These are phyloP conservation scores for Physcomitrellopsis africana DNA, from an alignment of 225 moss, liverwort and hornwort genomes.

Conservation along the genomic window DNA sequence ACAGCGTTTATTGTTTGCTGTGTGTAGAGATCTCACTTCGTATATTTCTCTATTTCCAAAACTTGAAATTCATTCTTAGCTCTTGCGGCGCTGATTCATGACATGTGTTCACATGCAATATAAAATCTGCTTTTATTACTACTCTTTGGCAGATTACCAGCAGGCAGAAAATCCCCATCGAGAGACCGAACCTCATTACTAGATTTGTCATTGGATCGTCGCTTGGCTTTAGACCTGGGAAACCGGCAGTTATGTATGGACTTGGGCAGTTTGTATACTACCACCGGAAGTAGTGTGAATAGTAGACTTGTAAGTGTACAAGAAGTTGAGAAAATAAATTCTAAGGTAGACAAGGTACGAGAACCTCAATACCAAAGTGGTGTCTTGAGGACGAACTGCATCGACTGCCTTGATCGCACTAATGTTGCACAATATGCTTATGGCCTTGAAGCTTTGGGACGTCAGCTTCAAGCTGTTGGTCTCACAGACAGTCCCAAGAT, in stretches of 20 bases:
- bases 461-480: constrained; percentile 87
- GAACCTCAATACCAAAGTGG: constrained; percentile 86
- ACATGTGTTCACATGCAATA: background rate
- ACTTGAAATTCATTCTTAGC: background rate
- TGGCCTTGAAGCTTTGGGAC: constrained; percentile 91
- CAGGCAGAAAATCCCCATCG: constrained; percentile 78
- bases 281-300: constrained; percentile 37
- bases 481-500: constrained; percentile 70
- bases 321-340: constrained; percentile 50
- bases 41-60: background rate
- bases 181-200: constrained; percentile 52
- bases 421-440: constrained; percentile 96
- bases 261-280: constrained; percentile 45
- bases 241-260: constrained; percentile 45
- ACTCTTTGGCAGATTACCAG: constrained; percentile 50
- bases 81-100: background rate
- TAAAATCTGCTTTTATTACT: constrained; percentile 11
- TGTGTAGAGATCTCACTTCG: background rate
- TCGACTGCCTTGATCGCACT: constrained; percentile 96
- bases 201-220: constrained; percentile 45
- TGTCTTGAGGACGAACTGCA: constrained; percentile 92
- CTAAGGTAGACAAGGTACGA: constrained; percentile 55
- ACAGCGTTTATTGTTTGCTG: background rate
- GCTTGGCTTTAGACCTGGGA: constrained; percentile 34
- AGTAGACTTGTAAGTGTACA: constrained; percentile 31